These are phyloP conservation scores for Xylariaceae sp. DNA, from an alignment of 2,329 filamentous ascomycete species.

Conservation along the genomic window DNA sequence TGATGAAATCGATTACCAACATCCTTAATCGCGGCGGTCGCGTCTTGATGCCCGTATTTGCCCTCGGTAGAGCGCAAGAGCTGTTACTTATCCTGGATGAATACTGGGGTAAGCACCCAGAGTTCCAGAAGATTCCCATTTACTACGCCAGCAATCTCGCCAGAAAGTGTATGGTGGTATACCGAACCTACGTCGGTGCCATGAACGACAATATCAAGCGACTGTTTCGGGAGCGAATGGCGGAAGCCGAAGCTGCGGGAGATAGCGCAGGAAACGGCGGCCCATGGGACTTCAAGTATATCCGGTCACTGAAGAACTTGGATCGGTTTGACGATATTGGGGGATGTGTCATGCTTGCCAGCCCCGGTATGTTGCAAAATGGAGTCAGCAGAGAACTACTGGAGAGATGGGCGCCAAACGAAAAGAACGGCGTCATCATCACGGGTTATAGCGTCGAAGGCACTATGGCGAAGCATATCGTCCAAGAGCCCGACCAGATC, in stretches of 20 bases:
- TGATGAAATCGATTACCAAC: constrained; percentile 94
- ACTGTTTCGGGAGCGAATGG: constrained; percentile 90
- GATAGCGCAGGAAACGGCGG: constrained; percentile 76
- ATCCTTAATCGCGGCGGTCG: constrained; percentile 90
- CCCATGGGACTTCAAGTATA: constrained; percentile 96
- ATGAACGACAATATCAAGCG: constrained; percentile 99
- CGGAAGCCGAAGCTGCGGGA: constrained; percentile 80
- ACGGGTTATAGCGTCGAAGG: constrained; percentile 98
- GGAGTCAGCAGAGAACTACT: constrained; percentile 91
- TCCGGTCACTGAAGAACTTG: constrained; percentile 87
- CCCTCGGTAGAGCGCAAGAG: constrained; percentile 90
- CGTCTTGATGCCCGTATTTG: constrained; percentile 93
- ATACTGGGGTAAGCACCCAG: constrained; percentile 89
- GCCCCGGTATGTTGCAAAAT: constrained; percentile 97
- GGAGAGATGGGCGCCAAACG: constrained; percentile 93
- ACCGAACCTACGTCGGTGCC: constrained; percentile 95
- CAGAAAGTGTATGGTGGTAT: constrained; percentile 96
- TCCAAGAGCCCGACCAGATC: constrained; percentile 93
- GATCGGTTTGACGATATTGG: constrained; percentile 96
- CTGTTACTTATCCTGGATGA: constrained; percentile 93
- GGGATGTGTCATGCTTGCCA: constrained; percentile 94
- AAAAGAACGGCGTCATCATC: constrained; percentile 97
- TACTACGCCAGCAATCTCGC: constrained; percentile 97
- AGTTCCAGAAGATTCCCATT: constrained; percentile 89
- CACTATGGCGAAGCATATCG: constrained; percentile 95